Base-by-base conservation (phyloP, 2,329 filamentous ascomycete genomes). In the Aspergillus nomiae region DNA sequence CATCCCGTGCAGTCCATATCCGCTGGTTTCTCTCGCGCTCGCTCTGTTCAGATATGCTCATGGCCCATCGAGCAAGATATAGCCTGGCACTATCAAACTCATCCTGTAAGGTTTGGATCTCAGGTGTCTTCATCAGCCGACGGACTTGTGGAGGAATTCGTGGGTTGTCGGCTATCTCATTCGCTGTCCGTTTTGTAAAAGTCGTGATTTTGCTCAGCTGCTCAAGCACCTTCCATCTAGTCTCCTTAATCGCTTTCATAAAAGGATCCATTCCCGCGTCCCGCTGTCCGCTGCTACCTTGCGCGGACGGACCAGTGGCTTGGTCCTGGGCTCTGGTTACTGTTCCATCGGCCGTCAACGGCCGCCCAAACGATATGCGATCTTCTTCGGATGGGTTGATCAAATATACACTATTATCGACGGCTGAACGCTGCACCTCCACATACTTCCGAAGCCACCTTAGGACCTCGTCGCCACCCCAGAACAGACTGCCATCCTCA, bases 31-130 rank as follows among this genome's bases (percentile, higher is more conserved):
- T 84, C 71, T 99, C 95, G 45, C 89, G 85, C 73, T 99, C 95
- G 71, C 94, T 94, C 80, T 99, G 95, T 76, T 99, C 96, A 0
- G 95, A 94, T 67, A 99, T 97, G 9, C 93, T 93, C 95, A 99
- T 98, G 2, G 95, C 95, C 95, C 95, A 99, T 66, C 95, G 86
- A 26, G 95, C 95, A 45, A 99, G 84, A 74, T 99, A 99, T 63
- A 99, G 85, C 67, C 95, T 87, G 4, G 96, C 95, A 71, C 93
- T 97, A 81, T 99, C 96, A 71, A 97, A 99, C 74, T 99, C 96
- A 64, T 98, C 94, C 74, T 97, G 94, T 26, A 99, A 78, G 0
- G 92, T 97, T 80, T 97, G 94, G 0, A 99, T 93, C 73, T 99
- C 94, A 0, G 94, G 94, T 68, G 96, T 97, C 73, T 88, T 89